Base-by-base conservation (phyloP, 805 yeast genomes). In the Candida saitoana region DNA sequence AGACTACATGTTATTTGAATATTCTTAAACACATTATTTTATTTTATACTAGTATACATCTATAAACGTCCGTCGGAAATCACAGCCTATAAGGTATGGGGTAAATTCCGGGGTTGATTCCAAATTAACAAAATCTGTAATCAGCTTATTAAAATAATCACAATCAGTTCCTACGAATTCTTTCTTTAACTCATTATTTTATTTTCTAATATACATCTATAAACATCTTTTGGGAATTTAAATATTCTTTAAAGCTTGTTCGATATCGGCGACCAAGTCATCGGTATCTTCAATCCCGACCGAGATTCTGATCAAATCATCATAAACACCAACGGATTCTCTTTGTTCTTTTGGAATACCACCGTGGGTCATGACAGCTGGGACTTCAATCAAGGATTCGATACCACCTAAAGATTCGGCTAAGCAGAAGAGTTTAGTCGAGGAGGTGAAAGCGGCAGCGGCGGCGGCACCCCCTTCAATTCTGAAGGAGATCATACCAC, bases 331-430 rank as follows among this genome's bases (percentile, higher is more conserved):
- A 45, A 80, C 75, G 40, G 79, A 76, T 66, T 84, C 91, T 67
- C 95, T 80, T 55, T 79, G 82, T 41, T 71, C 86, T 60, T 73
- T 71, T 57, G 93, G 88, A 62, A 87, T 87, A 60, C 95, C 95
- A 42, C 91, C 93, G 56, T 87, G 96, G 54, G 96, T 87, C 96
- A 87, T 87, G 44, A 80, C 79, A 36, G 95, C 93, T 33, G 96
- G 96, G 38, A 87, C 90, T 67, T 87, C 95, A 50, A 85, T 68
- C 56, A 87, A 72, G 6, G 90, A 82, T 70, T 87, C 96, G 49
- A 87, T 82, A 52, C 96, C 96, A 51, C 96, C 96, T 47, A 87
- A 76, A 16, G 95, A 86, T 69, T 88, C 96, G 43, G 96, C 95
- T 57, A 87, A 73, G 16, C 93, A 82, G 74, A 87, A 87, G 47